These are phyloP conservation scores for Geopyxis carbonaria DNA, from an alignment of 495 filamentous ascomycete species.

Conservation along the genomic window DNA sequence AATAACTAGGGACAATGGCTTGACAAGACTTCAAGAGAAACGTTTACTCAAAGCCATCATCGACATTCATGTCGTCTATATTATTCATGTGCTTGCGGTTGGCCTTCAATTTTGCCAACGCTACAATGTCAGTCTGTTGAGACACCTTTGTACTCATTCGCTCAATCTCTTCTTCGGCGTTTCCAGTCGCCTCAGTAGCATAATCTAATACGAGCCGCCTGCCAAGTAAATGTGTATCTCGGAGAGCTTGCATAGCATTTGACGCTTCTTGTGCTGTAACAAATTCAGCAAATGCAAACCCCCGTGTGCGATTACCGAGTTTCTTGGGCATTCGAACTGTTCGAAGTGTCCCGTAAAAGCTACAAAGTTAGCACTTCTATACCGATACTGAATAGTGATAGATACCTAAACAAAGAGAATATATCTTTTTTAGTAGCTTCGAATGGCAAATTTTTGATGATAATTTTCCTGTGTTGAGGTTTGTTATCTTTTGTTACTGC, in stretches of 20 bases:
- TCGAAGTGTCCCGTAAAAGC: constrained; percentile 72
- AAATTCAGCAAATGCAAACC: constrained; percentile 96
- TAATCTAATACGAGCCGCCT: constrained; percentile 78
- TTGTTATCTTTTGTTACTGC: constrained; percentile 36
- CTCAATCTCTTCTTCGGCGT: constrained; percentile 88
- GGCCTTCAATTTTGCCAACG: constrained; percentile 69
- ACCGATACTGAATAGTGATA: not conserved
- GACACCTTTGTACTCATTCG: constrained; percentile 91
- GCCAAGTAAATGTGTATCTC: constrained; percentile 85
- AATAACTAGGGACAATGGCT: no score
- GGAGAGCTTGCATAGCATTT: constrained; percentile 77
- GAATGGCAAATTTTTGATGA: constrained; percentile 98
- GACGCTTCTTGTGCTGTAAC: constrained; percentile 79
- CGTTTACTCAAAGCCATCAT: constrained; percentile 48
- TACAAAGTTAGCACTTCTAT: constrained; percentile 3
- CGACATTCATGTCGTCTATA: constrained; percentile 78
- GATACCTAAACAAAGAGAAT: constrained; percentile 51
- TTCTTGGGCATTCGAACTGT: constrained; percentile 90
- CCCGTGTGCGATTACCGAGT: constrained; percentile 68
- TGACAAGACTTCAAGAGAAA: no score
- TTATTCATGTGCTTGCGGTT: constrained; percentile 50
- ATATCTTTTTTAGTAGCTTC: constrained; percentile 87
- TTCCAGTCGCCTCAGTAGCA: constrained; percentile 63
- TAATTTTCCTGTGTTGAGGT: constrained; percentile 71
- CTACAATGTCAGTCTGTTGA: constrained; percentile 70